These are phyloP conservation scores for Pachyrhizus erosus DNA, from an alignment of 306 rosid species.

Conservation along the genomic window DNA sequence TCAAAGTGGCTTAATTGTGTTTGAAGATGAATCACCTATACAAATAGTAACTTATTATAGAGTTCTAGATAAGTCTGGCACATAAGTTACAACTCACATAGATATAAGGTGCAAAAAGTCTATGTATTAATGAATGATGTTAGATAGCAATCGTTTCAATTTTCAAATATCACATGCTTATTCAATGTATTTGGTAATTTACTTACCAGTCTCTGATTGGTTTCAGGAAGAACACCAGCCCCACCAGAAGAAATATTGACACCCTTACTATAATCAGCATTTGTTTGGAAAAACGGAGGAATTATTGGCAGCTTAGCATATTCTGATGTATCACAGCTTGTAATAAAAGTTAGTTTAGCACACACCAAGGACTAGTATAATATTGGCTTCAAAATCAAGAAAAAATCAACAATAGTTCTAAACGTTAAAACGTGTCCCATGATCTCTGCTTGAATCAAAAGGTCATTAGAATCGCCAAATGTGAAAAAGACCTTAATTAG, in stretches of 20 bases:
- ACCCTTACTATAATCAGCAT: slow-evolving; percentile 52
- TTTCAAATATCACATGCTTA: neutral
- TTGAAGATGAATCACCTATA: slow-evolving; percentile 65
- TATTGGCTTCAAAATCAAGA: neutral
- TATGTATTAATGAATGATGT: neutral
- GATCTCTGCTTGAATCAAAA: neutral
- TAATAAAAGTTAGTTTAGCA: slow-evolving; percentile 14
- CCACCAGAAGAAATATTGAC: slow-evolving; percentile 84
- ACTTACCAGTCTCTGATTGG: slow-evolving; percentile 69
- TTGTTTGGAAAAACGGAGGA: slow-evolving; percentile 60
- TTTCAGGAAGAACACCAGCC: slow-evolving; percentile 68
- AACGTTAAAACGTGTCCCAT: neutral
- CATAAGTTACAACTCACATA: too few species aligned
- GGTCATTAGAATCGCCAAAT: slow-evolving; percentile 75
- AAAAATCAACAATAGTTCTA: neutral
- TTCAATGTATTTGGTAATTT: neutral
- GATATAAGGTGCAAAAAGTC: too few species aligned
- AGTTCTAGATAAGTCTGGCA: neutral
- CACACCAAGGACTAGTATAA: neutral
- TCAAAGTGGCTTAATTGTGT: slow-evolving; percentile 58
- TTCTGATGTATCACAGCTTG: slow-evolving; percentile 54
- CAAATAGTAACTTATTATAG: neutral
- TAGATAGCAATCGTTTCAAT: neutral
- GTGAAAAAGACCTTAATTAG: slow-evolving; percentile 51
- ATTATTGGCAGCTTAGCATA: slow-evolving; percentile 61